These are phyloP conservation scores for Letharia columbiana DNA, from an alignment of 495 filamentous ascomycete genomes.

Conservation along the genomic window DNA sequence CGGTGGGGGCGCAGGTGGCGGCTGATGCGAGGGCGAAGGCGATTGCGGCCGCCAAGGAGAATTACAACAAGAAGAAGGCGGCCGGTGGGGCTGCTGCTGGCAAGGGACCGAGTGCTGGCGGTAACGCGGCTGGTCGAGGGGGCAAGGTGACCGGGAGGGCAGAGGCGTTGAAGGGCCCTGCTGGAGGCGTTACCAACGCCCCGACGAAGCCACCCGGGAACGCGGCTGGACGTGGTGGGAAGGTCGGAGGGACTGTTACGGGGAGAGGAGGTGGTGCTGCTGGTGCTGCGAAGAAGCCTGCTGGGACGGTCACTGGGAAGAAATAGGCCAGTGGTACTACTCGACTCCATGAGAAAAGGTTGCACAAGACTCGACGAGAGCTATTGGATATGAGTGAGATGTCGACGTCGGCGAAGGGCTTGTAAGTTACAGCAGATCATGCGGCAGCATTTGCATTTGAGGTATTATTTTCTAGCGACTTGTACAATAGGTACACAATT, in stretches of 20 bases:
- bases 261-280: neutral
- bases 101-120: neutral
- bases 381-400: no score
- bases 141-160: constrained; percentile 4
- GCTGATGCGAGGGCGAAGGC: constrained; percentile 7
- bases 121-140: neutral
- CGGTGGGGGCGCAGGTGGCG: constrained; percentile 11
- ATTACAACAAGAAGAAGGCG: neutral
- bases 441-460: no score
- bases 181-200: neutral
- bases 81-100: neutral
- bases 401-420: no score
- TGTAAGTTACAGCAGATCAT: no score
- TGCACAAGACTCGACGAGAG: no score
- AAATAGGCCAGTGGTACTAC: neutral
- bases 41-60: neutral
- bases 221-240: neutral
- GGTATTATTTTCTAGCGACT: no score
- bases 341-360: no score
- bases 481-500: no score
- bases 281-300: constrained; percentile 3
- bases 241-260: neutral
- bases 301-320: neutral
- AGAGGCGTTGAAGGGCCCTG: constrained; percentile 5
- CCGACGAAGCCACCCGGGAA: neutral